Percentiles rank a stretch among this genome's conserved stretches.
Conservation (phyloP, 2,329 filamentous ascomycete genomes). For the Alternaria tenuissima region DNA sequence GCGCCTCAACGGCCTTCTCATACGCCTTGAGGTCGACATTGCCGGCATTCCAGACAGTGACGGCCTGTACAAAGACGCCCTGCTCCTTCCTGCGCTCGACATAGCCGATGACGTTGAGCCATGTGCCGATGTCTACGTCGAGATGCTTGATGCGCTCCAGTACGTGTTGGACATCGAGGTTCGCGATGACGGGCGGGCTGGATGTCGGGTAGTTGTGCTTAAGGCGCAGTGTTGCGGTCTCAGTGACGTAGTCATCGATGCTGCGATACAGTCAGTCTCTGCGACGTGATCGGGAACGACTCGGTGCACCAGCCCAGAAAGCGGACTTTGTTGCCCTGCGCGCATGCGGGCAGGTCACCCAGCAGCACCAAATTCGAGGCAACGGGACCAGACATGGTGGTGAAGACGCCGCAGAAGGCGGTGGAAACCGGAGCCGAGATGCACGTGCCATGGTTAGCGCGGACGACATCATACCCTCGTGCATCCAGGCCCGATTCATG, state of each 20-base stretch:
- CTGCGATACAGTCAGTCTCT: slow-evolving; percentile 51
- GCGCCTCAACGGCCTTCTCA: slow-evolving; percentile 60
- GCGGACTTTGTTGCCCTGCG: slow-evolving; percentile 78
- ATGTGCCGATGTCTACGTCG: slow-evolving; percentile 76
- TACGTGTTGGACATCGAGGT: slow-evolving; percentile 76
- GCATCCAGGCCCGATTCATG: slow-evolving; percentile 29
- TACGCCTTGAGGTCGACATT: slow-evolving; percentile 76
- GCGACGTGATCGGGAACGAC: not conserved
- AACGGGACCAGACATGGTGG: slow-evolving; percentile 58
- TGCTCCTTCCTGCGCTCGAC: slow-evolving; percentile 52
- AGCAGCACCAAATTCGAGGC: slow-evolving; percentile 63
- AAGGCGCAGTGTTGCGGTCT: slow-evolving; percentile 69
- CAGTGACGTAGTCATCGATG: slow-evolving; percentile 65
- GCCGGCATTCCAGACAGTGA: slow-evolving; percentile 80
- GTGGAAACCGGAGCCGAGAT: slow-evolving; percentile 20
- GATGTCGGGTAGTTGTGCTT: slow-evolving; percentile 69
- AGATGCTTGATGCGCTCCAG: slow-evolving; percentile 70
- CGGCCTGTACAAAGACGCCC: slow-evolving; percentile 69
- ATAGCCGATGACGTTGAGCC: slow-evolving; percentile 91
- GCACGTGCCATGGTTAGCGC: slow-evolving; percentile 31
- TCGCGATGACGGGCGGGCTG: slow-evolving; percentile 55
- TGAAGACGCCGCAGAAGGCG: slow-evolving; percentile 9
- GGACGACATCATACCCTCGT: slow-evolving; percentile 38
- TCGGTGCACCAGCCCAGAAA: slow-evolving; percentile 85
- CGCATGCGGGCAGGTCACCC: slow-evolving; percentile 56